Conservation (phyloP, 1,139 yeast genomes). For the Candida pseudoviswanathii region DNA sequence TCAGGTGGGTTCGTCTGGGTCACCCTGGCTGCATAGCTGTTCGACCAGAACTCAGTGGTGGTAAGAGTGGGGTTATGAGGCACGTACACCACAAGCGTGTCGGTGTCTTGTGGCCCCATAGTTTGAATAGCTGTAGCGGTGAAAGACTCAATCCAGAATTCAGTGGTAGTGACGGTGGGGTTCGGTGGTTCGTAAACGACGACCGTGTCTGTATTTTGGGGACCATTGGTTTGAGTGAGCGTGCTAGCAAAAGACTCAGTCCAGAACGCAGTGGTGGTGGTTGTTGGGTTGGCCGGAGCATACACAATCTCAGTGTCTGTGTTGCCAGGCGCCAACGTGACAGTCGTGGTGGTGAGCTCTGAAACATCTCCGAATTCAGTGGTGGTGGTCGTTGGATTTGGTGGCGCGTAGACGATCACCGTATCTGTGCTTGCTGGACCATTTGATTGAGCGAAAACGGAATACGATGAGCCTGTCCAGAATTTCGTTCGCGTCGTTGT, state of each 20-base stretch:
- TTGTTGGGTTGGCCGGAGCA: too few species aligned
- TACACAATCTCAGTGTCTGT: slow-evolving; percentile 18
- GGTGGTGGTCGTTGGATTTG: slow-evolving; percentile 5
- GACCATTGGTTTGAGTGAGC: slow-evolving; percentile 13
- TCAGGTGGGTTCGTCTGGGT: slow-evolving; percentile 12
- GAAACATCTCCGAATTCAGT: too few species aligned
- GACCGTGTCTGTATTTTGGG: slow-evolving; percentile 19
- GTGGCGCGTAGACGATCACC: slow-evolving; percentile 14
- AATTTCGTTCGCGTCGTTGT: slow-evolving; percentile 17
- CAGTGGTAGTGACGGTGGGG: slow-evolving; percentile 16
- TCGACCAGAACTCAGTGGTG: slow-evolving; percentile 10
- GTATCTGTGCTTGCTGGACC: neutral
- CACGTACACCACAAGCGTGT: slow-evolving; percentile 22
- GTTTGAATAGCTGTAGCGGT: neutral
- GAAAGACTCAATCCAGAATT: slow-evolving; percentile 5
- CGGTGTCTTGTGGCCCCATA: slow-evolving; percentile 15
- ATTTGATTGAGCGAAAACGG: slow-evolving; percentile 14
- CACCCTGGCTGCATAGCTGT: slow-evolving; percentile 15
- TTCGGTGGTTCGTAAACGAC: slow-evolving; percentile 21
- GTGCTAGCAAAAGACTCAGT: slow-evolving; percentile 8
- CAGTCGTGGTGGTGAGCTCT: slow-evolving; percentile 4
- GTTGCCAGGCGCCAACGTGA: slow-evolving; percentile 10
- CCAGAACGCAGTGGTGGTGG: slow-evolving; percentile 7
- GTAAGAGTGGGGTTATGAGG: slow-evolving; percentile 15
- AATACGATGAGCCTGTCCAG: slow-evolving; percentile 8